Evolutionary conservation across 176 grass and related monocot species (phyloP).

Genomic region (Oryza officinalis): DNA sequence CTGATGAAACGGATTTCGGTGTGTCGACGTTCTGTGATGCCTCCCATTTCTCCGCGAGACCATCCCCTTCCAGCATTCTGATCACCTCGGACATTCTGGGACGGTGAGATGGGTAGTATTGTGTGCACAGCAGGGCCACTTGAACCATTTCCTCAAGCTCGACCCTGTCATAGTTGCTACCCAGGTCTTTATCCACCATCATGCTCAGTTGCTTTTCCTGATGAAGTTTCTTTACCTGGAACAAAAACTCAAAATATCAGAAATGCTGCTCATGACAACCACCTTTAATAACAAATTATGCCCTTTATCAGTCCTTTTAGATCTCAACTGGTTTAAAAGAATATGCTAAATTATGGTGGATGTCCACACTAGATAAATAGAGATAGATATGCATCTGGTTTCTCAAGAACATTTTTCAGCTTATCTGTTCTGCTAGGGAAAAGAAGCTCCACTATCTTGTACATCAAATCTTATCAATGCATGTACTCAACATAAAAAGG

Average conservation of each 20-base stretch:
- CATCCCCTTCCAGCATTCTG: conserved; percentile 91
- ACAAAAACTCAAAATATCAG: conserved; percentile 14
- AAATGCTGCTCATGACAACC: not conserved
- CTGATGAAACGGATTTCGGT: conserved; percentile 56
- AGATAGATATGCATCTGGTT: not conserved
- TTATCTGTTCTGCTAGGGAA: not conserved
- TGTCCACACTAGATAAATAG: not conserved
- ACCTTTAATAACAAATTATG: not conserved
- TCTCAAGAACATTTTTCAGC: not conserved
- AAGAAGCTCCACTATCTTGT: not conserved
- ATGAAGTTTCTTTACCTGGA: conserved; percentile 90
- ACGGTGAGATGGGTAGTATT: conserved; percentile 78
- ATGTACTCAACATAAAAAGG: conserved; percentile 1
- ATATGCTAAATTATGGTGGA: not conserved
- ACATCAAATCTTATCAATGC: conserved; percentile 8
- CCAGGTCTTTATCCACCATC: conserved; percentile 87
- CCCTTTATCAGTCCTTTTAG: not conserved
- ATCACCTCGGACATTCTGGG: conserved; percentile 94
- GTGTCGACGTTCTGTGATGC: conserved; percentile 66
- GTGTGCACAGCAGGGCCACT: conserved; percentile 84
- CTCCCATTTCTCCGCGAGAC: conserved; percentile 96
- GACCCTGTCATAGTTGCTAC: conserved; percentile 66
- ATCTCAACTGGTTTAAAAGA: not conserved
- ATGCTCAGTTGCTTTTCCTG: conserved; percentile 82
- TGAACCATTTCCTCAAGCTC: conserved; percentile 95